These are phyloP conservation scores for Boletellus ananas DNA, from an alignment of 768 basidiomycete genomes.

Conservation along the genomic window DNA sequence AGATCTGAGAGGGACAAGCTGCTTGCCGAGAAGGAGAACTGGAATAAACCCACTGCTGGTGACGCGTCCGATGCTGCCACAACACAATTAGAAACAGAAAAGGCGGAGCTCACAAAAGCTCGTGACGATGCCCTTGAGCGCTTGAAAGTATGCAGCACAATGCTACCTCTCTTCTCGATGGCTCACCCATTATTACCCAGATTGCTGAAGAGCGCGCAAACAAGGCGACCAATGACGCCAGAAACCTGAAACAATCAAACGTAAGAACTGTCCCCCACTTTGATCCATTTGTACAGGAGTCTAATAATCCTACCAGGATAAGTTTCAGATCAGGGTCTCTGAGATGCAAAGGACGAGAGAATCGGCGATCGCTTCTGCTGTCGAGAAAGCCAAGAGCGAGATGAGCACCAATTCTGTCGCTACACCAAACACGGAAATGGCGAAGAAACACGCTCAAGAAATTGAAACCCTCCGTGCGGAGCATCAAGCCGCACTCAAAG, in stretches of 20 bases:
- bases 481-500: conserved; percentile 51
- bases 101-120: conserved; percentile 50
- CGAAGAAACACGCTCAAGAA: conserved; percentile 57
- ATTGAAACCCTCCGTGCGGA: conserved; percentile 52
- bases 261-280: conserved; percentile 9
- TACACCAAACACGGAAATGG: conserved; percentile 32
- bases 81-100: conserved; percentile 55
- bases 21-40: conserved; percentile 52
- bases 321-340: conserved; percentile 52
- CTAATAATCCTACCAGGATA: conserved; percentile 44
- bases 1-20: conserved; percentile 59
- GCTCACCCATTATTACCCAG: conserved; percentile 22
- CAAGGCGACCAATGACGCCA: conserved; percentile 43
- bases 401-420: conserved; percentile 24
- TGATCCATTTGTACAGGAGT: not conserved
- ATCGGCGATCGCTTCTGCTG: conserved; percentile 51
- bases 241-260: conserved; percentile 35
- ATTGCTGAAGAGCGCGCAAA: conserved; percentile 40
- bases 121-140: conserved; percentile 59
- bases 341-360: conserved; percentile 53
- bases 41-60: conserved; percentile 21
- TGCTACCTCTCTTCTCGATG: not conserved
- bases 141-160: conserved; percentile 43
- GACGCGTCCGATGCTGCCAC: conserved; percentile 33
- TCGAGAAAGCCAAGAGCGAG: conserved; percentile 53